phyloP scores from a whole-genome alignment of 2,329 filamentous ascomycete species.

The Colletotrichum agaves region DNA sequence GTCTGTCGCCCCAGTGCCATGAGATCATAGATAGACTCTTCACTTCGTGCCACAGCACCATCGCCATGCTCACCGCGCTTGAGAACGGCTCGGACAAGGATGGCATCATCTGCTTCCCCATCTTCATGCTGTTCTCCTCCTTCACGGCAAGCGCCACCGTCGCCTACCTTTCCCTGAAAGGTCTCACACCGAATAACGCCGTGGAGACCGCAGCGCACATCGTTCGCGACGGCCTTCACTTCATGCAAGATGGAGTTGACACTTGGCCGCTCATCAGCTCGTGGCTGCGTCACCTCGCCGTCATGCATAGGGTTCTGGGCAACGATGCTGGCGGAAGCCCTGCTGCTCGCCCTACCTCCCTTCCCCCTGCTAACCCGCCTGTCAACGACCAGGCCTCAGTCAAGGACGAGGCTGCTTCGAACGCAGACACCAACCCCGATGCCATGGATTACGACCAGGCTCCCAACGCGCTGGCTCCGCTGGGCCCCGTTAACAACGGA shows the following conservation, averaged over 20 bases:
- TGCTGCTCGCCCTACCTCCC: constrained; percentile 45
- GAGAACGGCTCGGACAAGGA: constrained; percentile 69
- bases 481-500: constrained; percentile 40
- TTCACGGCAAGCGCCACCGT: constrained; percentile 71
- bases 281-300: constrained; percentile 69
- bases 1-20: constrained; percentile 59
- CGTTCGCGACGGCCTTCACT: constrained; percentile 67
- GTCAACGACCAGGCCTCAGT: constrained; percentile 50
- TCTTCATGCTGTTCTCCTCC: constrained; percentile 72
- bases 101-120: constrained; percentile 67
- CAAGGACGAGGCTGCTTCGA: constrained; percentile 67
- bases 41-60: constrained; percentile 68
- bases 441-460: constrained; percentile 68
- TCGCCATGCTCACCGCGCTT: constrained; percentile 64
- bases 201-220: constrained; percentile 67
- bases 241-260: constrained; percentile 68
- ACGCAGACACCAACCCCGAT: constrained; percentile 65
- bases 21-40: constrained; percentile 67
- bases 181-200: constrained; percentile 65
- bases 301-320: constrained; percentile 70
- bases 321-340: constrained; percentile 58
- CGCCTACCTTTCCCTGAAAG: constrained; percentile 71
- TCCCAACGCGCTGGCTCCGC: constrained; percentile 46
- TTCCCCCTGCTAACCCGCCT: constrained; percentile 44
- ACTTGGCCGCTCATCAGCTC: constrained; percentile 69